Percentiles rank a stretch among this genome's conserved stretches.
Conservation (phyloP, 352 stramenopile genomes). For the Phytopythium delawarense region DNA sequence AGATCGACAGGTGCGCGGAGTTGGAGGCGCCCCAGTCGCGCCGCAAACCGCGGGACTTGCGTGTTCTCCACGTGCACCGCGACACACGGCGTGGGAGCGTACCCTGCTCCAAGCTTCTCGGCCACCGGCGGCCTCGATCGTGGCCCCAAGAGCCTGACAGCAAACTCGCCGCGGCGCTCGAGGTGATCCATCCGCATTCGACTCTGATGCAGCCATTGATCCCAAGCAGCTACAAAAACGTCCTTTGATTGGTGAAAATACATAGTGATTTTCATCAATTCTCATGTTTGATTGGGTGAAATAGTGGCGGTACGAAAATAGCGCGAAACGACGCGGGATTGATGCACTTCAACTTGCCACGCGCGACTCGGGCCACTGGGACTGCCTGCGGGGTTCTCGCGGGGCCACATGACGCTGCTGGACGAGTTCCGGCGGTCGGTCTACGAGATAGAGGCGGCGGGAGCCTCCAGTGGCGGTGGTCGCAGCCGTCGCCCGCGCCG, state of each 20-base stretch:
- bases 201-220: background rate
- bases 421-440: slow-evolving; percentile 56
- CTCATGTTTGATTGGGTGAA: background rate
- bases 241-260: background rate
- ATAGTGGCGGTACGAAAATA: background rate
- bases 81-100: slow-evolving; percentile 12
- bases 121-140: background rate
- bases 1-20: background rate
- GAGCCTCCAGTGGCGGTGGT: slow-evolving; percentile 19
- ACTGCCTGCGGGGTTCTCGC: background rate
- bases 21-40: slow-evolving; percentile 5
- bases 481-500: slow-evolving; percentile 14
- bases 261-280: background rate
- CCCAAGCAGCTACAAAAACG: too few species aligned
- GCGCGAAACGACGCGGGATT: background rate
- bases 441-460: slow-evolving; percentile 24
- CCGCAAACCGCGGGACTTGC: slow-evolving; percentile 23
- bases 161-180: background rate
- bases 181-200: background rate
- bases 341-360: slow-evolving; percentile 5
- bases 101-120: background rate
- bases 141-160: background rate
- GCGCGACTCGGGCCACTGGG: background rate
- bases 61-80: slow-evolving; percentile 28
- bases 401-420: slow-evolving; percentile 47